These are phyloP conservation scores for Globisporangium carolinianum DNA, from an alignment of 352 stramenopile genomes.

Conservation along the genomic window DNA sequence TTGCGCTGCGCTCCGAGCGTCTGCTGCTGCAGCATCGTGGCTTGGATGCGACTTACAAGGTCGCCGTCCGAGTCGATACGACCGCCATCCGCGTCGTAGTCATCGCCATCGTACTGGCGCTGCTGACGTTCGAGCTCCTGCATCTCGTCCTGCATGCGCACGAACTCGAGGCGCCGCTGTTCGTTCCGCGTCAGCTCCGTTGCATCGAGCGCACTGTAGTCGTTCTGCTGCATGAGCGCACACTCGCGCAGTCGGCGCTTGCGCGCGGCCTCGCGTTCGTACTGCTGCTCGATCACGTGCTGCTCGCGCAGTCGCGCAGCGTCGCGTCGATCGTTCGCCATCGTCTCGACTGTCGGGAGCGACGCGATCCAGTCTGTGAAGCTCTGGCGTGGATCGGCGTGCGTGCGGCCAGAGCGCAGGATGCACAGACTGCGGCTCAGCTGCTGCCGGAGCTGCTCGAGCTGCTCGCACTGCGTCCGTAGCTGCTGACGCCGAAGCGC, in stretches of 20 bases:
- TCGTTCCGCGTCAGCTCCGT: slow-evolving; percentile 15
- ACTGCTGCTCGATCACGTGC: slow-evolving; percentile 37
- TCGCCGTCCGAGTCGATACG: not conserved
- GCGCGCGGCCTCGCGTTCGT: slow-evolving; percentile 26
- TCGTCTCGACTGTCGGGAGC: slow-evolving; percentile 44
- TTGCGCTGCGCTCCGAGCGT: slow-evolving; percentile 9
- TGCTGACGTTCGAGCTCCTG: slow-evolving; percentile 14
- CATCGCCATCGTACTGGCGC: not conserved
- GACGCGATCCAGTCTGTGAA: slow-evolving; percentile 53
- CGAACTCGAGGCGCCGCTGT: slow-evolving; percentile 16
- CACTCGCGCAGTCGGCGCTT: slow-evolving; percentile 35
- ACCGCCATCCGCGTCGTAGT: not conserved
- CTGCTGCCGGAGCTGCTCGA: slow-evolving; percentile 27
- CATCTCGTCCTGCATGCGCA: slow-evolving; percentile 25
- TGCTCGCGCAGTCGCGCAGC: slow-evolving; percentile 34
- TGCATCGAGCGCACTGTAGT: slow-evolving; percentile 24
- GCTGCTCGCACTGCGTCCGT: slow-evolving; percentile 10
- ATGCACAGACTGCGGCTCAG: slow-evolving; percentile 27
- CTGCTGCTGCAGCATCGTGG: slow-evolving; percentile 4
- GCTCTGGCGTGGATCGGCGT: slow-evolving; percentile 29
- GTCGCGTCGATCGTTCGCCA: slow-evolving; percentile 23
- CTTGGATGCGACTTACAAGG: slow-evolving; percentile 3
- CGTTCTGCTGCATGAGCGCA: slow-evolving; percentile 29
- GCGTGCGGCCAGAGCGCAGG: slow-evolving; percentile 28
- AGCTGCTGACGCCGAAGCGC: slow-evolving; percentile 22